Evolutionary conservation across 371 early-diverging fungal species (phyloP), one percentile per base, ranked within the genome.

Genomic region (Rhizopus sp.): DNA sequence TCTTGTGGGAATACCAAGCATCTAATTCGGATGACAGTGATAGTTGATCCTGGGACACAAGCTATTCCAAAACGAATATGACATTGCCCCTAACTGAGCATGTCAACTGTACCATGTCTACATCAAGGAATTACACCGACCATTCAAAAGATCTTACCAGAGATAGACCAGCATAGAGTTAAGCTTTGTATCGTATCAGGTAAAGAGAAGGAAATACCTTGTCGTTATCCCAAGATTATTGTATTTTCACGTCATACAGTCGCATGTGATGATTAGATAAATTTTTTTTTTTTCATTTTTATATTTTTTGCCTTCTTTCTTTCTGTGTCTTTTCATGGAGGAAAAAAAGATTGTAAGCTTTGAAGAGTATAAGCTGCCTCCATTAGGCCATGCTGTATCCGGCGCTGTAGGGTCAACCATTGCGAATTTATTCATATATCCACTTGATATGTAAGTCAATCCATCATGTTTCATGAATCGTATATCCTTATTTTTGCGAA

Each of bases 371-470:
- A 83, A 79, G 52, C 51, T 85, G 0, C 85, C 83, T 13, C 83
- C 85, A 41, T 59, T 85, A 15, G 85, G 82, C 4, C 83, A 82
- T 69, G 85, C 85, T 29, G 69, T 85, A 46, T 78, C 82, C 1
- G 85, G 85, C 41, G 85, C 82, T 38, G 77, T 82, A 15, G 85
- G 82, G 8, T 77, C 81, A 23, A 77, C 82, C 10, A 69, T 85
- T 50, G 78, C 82, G 17, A 85, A 81, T 57, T 57, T 82, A 10
- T 72, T 81, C 64, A 81, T 85, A 56, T 85, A 85, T 58, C 85
- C 85, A 35, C 64, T 85, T 46, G 85, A 85, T 72, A 75, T 85
- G 80, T 75, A 72, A 62, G 57, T 37, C 15, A 13, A 33, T 16
- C 8, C 17, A 39, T 32, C 13, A 7, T 12, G 17, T 50, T 6